Percentiles rank a stretch among this genome's conserved stretches.
These are phyloP conservation scores for Iberis amara DNA, from an alignment of 441 rosid species.

Conservation along the genomic window DNA sequence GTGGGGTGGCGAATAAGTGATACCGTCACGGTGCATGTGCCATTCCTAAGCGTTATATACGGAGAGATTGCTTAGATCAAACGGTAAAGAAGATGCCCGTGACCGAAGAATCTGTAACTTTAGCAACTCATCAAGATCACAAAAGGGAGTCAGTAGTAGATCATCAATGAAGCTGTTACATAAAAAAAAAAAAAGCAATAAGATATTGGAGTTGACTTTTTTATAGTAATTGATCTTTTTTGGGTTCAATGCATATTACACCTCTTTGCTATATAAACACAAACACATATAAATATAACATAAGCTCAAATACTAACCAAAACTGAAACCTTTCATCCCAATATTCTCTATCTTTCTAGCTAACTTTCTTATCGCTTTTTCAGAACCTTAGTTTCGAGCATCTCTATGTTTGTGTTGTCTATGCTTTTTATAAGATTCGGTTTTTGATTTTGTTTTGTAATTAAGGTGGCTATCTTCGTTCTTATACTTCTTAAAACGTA, in stretches of 20 bases:
- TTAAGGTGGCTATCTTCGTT: constrained; percentile 31
- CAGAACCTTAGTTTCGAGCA: constrained; percentile 11
- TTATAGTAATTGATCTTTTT: not conserved
- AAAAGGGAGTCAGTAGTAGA: constrained; percentile 27
- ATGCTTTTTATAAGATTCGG: constrained; percentile 27
- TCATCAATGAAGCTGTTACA: constrained; percentile 24
- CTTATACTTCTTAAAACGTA: constrained; percentile 25
- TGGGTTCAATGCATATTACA: constrained; percentile 24
- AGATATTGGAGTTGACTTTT: constrained; percentile 30
- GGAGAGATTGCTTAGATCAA: constrained; percentile 16
- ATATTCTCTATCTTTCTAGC: not conserved
- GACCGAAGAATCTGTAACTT: constrained; percentile 8
- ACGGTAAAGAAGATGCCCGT: constrained; percentile 29
- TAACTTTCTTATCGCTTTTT: constrained; percentile 1
- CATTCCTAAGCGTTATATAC: not conserved
- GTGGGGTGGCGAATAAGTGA: constrained; percentile 29
- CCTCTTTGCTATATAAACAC: constrained; percentile 13
- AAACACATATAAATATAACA: constrained; percentile 24
- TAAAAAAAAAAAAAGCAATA: constrained; percentile 11
- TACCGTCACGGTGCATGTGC: constrained; percentile 28
- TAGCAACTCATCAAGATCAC: constrained; percentile 25
- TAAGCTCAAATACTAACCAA: constrained; percentile 26
- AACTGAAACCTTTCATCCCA: constrained; percentile 19
- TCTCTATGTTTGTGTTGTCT: constrained; percentile 21
- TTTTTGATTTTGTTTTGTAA: constrained; percentile 1